Percentiles rank a stretch among this genome's conserved stretches.
Conservation (phyloP, 768 basidiomycete species). For the Omphalotus guepiniiformis region DNA sequence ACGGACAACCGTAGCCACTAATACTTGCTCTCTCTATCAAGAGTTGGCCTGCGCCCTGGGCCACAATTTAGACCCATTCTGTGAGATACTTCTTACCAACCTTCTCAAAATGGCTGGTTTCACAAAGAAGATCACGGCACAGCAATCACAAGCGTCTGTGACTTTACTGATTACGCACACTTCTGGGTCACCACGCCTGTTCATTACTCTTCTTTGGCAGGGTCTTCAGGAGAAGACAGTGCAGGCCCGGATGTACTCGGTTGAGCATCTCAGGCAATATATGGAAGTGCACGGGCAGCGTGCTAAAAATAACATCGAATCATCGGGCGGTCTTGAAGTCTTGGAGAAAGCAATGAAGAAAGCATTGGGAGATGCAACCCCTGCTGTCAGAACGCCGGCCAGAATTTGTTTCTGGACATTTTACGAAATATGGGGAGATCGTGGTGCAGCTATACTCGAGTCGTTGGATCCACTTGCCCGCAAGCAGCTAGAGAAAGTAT, state of each 20-base stretch:
- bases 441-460: slow-evolving; percentile 59
- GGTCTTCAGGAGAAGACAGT: slow-evolving; percentile 77
- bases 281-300: slow-evolving; percentile 68
- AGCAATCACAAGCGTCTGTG: slow-evolving; percentile 76
- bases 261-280: slow-evolving; percentile 71
- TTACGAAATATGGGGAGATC: slow-evolving; percentile 68
- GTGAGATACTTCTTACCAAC: slow-evolving; percentile 71
- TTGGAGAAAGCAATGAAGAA: slow-evolving; percentile 74
- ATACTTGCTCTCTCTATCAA: slow-evolving; percentile 71
- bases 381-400: slow-evolving; percentile 69
- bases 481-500: slow-evolving; percentile 84
- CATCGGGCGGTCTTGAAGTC: slow-evolving; percentile 59
- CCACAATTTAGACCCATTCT: slow-evolving; percentile 68
- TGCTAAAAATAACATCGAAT: slow-evolving; percentile 64
- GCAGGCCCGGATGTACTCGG: slow-evolving; percentile 62
- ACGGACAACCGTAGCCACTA: slow-evolving; percentile 83
- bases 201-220: slow-evolving; percentile 65
- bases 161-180: slow-evolving; percentile 64
- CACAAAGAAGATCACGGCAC: slow-evolving; percentile 89
- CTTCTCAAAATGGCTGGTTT: slow-evolving; percentile 83
- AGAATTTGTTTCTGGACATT: slow-evolving; percentile 80
- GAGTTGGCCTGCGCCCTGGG: slow-evolving; percentile 72
- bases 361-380: slow-evolving; percentile 73
- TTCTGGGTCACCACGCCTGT: slow-evolving; percentile 63
- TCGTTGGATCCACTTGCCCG: slow-evolving; percentile 61